These are phyloP conservation scores for Debaryomyces psychrophilus DNA, from an alignment of 1,139 yeast species.

Conservation along the genomic window DNA sequence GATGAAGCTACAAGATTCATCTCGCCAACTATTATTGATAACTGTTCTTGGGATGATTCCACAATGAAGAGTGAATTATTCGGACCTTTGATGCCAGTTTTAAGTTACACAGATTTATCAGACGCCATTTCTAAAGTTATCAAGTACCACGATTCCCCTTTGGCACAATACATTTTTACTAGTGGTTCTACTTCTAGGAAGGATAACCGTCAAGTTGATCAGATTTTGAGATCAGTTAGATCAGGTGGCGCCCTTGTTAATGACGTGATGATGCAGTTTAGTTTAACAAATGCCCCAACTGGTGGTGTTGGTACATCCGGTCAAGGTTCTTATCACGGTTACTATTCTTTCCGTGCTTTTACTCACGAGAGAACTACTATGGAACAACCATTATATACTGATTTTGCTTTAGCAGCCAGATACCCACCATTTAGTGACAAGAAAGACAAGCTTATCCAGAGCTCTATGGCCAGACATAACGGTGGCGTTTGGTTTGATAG, in stretches of 20 bases:
- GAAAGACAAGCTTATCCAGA: conserved; percentile 34
- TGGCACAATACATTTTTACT: conserved; percentile 80
- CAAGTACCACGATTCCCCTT: conserved; percentile 75
- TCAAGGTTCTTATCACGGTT: conserved; percentile 79
- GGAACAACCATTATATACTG: conserved; percentile 70
- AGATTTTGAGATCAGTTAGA: conserved; percentile 56
- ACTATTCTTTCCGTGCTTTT: conserved; percentile 69
- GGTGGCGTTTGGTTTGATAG: conserved; percentile 42
- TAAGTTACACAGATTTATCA: conserved; percentile 55
- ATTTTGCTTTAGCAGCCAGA: conserved; percentile 57
- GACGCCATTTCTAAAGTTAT: conserved; percentile 53
- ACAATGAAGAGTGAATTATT: conserved; percentile 79
- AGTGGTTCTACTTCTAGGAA: conserved; percentile 40
- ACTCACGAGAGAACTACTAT: conserved; percentile 75
- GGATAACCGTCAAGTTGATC: conserved; percentile 53
- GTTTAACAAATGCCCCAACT: conserved; percentile 74
- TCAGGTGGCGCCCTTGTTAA: conserved; percentile 78
- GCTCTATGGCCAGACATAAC: conserved; percentile 31
- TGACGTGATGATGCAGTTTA: conserved; percentile 76
- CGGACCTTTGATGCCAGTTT: conserved; percentile 83
- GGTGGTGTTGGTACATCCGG: conserved; percentile 94
- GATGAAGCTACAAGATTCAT: conserved; percentile 53
- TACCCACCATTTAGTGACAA: conserved; percentile 64
- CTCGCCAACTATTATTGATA: conserved; percentile 73
- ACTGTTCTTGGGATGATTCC: conserved; percentile 66